Evolutionary conservation across 129 eudicot genomes (phyloP).

Genomic region (Scalesia atractyloides): DNA sequence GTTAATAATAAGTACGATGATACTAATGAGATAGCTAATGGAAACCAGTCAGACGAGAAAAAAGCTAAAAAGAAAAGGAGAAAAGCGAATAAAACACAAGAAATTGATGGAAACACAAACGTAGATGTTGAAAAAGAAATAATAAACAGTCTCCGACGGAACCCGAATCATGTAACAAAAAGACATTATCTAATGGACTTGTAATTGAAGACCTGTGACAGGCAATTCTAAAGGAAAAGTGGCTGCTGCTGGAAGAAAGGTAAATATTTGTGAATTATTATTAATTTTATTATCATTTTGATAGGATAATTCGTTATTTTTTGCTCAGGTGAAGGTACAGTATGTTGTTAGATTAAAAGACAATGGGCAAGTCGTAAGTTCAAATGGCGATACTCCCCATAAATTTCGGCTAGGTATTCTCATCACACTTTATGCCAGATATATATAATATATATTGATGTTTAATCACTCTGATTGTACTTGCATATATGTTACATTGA

Average conservation of each 20-base stretch:
- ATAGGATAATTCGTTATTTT: background rate
- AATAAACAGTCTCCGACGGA: conserved; percentile 22
- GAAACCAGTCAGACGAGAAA: conserved; percentile 46
- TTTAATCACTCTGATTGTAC: background rate
- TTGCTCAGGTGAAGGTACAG: conserved; percentile 65
- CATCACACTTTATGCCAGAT: background rate
- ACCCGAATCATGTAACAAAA: conserved; percentile 33
- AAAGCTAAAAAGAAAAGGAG: conserved; percentile 55
- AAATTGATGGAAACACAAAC: conserved; percentile 33
- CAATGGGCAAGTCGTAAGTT: conserved; percentile 58
- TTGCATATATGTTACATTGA: conserved; percentile 4
- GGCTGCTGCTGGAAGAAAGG: conserved; percentile 81
- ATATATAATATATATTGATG: too few relatives aligned
- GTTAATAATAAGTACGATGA: conserved; percentile 43
- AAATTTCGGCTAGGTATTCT: conserved; percentile 77
- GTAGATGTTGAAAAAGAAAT: conserved; percentile 31
- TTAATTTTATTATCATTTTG: background rate
- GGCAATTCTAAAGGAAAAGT: conserved; percentile 70
- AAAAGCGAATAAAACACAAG: conserved; percentile 44
- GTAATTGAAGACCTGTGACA: conserved; percentile 53
- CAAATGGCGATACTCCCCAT: conserved; percentile 65
- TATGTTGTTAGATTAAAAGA: conserved; percentile 72
- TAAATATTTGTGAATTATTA: conserved; percentile 25
- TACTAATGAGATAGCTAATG: conserved; percentile 38
- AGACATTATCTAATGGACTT: conserved; percentile 72